Evolutionary conservation across 768 basidiomycete genomes (phyloP).

Genomic region (Dacryopinax primogenitus): DNA sequence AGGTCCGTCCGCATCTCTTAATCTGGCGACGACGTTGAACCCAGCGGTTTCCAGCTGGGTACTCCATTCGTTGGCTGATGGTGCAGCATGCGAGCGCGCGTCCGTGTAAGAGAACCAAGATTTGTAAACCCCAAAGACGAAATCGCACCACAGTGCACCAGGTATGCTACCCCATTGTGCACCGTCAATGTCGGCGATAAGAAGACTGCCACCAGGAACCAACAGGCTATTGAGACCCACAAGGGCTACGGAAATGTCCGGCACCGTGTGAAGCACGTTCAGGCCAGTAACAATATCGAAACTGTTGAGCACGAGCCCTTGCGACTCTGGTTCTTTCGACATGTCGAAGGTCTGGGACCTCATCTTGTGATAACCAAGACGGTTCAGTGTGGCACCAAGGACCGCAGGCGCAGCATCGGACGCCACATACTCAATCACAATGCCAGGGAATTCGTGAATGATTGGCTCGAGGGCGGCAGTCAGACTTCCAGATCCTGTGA

Average conservation of each 20-base stretch:
- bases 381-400: not conserved
- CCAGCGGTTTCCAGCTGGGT: not conserved
- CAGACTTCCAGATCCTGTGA: not conserved
- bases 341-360: not conserved
- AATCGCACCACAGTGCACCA: not conserved
- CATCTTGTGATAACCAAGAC: not conserved
- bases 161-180: not conserved
- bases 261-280: not conserved
- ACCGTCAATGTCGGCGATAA: not conserved
- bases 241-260: not conserved
- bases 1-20: not conserved
- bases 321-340: not conserved
- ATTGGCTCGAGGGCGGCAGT: not conserved
- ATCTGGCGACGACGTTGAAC: not conserved
- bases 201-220: not conserved
- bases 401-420: not conserved
- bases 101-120: not conserved
- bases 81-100: not conserved
- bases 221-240: not conserved
- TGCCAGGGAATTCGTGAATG: not conserved
- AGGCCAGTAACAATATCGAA: not conserved
- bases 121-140: not conserved
- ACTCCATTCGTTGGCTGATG: not conserved
- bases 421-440: not conserved
- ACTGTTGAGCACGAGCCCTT: not conserved